phyloP scores from a whole-genome alignment of 352 stramenopile species.

The Ophiocytium majus region DNA sequence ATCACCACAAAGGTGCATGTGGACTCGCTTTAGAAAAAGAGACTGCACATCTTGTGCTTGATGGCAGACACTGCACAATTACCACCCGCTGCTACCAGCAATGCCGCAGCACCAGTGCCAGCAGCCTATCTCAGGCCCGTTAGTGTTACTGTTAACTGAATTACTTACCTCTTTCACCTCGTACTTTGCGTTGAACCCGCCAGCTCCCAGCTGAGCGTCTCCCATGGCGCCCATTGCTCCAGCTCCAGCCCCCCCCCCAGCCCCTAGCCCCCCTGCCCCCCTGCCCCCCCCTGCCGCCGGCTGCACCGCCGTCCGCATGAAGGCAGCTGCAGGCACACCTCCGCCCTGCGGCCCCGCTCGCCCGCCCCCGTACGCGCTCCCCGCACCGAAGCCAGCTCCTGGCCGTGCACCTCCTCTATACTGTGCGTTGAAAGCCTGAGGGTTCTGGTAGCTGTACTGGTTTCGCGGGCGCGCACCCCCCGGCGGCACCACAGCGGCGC shows the following conservation, averaged over 20 bases:
- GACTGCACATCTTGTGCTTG: too few species aligned
- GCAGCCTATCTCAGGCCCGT: too few species aligned
- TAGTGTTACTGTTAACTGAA: too few species aligned
- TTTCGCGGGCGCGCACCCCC: too few species aligned
- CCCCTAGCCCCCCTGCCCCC: background rate
- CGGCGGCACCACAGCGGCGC: background rate
- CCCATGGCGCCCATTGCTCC: too few species aligned
- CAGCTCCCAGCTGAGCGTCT: background rate
- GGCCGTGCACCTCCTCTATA: background rate
- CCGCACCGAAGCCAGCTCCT: background rate
- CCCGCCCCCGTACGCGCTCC: background rate
- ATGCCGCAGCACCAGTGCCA: too few species aligned
- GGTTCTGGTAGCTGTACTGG: background rate
- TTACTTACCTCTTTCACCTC: constrained; percentile 37
- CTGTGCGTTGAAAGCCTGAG: background rate
- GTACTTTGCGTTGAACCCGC: constrained; percentile 28
- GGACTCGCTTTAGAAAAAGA: too few species aligned
- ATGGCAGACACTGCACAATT: too few species aligned
- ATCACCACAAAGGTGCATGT: too few species aligned
- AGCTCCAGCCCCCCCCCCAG: too few species aligned
- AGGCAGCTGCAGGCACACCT: background rate
- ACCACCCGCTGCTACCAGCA: too few species aligned
- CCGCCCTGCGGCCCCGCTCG: background rate
- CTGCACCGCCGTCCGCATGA: background rate
- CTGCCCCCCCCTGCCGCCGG: background rate